Percentiles rank a stretch among this genome's conserved stretches.
Evolutionary conservation across 208 protist genomes (phyloP).

Genomic region (Crithidia thermophila): DNA sequence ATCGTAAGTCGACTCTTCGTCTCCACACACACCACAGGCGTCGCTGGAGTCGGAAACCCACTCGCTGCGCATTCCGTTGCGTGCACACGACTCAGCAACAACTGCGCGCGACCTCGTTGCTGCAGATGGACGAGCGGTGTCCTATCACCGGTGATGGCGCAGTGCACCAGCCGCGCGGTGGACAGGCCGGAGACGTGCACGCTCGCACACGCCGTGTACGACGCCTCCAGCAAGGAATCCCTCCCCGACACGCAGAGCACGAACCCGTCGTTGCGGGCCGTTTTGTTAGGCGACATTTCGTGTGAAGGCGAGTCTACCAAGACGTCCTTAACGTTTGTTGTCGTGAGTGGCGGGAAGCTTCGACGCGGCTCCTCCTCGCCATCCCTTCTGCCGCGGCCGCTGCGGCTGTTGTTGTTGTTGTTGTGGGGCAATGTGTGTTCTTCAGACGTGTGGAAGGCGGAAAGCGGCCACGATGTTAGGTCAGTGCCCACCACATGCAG

Average conservation of each 20-base stretch:
- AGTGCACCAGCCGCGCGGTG: conserved; percentile 10
- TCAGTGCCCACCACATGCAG: conserved; percentile 29
- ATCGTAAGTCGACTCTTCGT: no score
- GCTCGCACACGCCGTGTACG: conserved; percentile 2
- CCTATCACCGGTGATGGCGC: conserved; percentile 1
- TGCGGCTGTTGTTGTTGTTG: not conserved
- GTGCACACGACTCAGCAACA: conserved; percentile 16
- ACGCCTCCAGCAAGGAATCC: conserved; percentile 9
- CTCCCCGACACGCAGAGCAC: conserved; percentile 17
- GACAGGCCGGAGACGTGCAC: conserved; percentile 4
- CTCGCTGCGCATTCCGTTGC: not conserved
- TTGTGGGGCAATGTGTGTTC: no score
- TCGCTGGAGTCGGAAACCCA: no score
- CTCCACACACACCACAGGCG: conserved; percentile 4
- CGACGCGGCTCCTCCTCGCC: not conserved
- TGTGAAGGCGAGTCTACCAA: no score
- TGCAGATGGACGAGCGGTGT: conserved; percentile 10
- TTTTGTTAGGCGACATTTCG: not conserved
- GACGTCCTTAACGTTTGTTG: no score
- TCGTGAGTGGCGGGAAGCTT: no score
- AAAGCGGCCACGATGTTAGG: no score
- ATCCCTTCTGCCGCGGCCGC: not conserved
- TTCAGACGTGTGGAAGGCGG: no score
- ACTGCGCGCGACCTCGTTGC: not conserved
- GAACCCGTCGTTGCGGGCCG: conserved; percentile 10